A percentile compares a stretch with the other conserved stretches of the same genome.
Evolutionary conservation across 78 protist species (phyloP).

Genomic region (Pigoraptor vietnamica): DNA sequence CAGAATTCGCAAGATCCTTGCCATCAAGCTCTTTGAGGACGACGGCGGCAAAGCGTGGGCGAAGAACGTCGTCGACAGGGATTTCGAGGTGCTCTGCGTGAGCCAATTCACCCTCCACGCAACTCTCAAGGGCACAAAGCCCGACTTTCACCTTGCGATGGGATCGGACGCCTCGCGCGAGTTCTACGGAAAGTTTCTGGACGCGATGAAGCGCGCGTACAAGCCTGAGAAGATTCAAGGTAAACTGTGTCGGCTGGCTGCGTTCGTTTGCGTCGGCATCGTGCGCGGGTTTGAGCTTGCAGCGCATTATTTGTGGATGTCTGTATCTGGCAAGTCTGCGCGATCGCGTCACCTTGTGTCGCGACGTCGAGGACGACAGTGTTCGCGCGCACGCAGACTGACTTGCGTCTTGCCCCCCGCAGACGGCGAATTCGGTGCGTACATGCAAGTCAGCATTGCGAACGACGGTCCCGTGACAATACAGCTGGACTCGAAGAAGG

Average conservation of each 20-base stretch:
- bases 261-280: background rate
- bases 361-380: background rate
- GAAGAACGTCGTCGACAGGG: conserved; percentile 27
- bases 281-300: too few relatives aligned
- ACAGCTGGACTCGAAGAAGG: background rate
- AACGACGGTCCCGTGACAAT: conserved; percentile 80
- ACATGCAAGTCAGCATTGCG: conserved; percentile 50
- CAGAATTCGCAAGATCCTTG: conserved; percentile 12
- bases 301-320: background rate
- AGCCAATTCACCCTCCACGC: conserved; percentile 67
- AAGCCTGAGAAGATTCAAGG: conserved; percentile 40
- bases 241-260: background rate
- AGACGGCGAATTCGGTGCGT: conserved; percentile 68
- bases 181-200: conserved; percentile 31
- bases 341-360: background rate
- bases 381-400: background rate
- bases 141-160: conserved; percentile 60
- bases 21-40: background rate
- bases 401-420: background rate
- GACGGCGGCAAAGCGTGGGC: conserved; percentile 48
- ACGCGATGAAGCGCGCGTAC: background rate
- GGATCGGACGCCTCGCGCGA: background rate
- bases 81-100: conserved; percentile 47
- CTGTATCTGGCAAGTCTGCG: background rate
- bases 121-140: conserved; percentile 44